Evolutionary conservation across 768 basidiomycete species (phyloP).

Genomic region (Serendipita sp.): DNA sequence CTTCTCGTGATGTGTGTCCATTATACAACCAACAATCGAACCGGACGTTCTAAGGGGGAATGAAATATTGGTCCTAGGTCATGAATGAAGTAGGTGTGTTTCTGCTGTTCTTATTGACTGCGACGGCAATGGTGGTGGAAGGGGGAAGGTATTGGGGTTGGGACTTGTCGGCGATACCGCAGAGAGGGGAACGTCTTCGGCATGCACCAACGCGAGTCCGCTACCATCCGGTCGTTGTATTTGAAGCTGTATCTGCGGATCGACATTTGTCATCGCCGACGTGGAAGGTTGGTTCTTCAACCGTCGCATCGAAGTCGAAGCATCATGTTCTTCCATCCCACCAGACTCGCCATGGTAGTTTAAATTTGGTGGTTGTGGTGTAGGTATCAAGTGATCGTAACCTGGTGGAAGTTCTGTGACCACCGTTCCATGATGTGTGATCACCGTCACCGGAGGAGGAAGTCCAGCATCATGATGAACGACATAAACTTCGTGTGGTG

Average conservation of each 20-base stretch:
- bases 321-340: background rate
- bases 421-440: background rate
- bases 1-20: no score
- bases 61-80: no score
- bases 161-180: background rate
- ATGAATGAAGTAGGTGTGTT: no score
- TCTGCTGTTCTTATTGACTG: no score
- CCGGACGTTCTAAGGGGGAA: no score
- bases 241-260: no score
- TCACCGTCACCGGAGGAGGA: constrained; percentile 1
- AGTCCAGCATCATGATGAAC: constrained; percentile 4
- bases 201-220: background rate
- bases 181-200: background rate
- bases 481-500: background rate
- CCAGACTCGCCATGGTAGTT: no score
- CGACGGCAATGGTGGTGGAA: background rate
- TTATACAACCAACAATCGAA: no score
- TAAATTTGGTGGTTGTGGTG: background rate
- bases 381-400: background rate
- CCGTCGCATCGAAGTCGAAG: background rate
- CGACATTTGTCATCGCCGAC: background rate
- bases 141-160: background rate
- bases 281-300: background rate
- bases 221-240: background rate
- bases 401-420: constrained; percentile 1